These are phyloP conservation scores for Gossypium herbaceum DNA, from an alignment of 345 rosid genomes.

Conservation along the genomic window DNA sequence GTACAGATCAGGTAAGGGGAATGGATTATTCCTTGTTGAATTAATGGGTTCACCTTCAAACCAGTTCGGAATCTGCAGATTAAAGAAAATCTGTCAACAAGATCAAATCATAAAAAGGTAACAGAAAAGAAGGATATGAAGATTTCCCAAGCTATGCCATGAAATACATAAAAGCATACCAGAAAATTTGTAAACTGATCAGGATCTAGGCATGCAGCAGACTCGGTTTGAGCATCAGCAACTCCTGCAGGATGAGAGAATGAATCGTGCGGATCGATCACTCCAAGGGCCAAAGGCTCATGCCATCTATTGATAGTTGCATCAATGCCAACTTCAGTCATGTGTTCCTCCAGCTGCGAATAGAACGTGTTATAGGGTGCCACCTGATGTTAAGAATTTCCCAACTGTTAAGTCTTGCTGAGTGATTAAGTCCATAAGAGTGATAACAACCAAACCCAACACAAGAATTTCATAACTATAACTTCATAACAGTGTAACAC, in stretches of 20 bases:
- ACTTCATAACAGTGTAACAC: too few relatives aligned
- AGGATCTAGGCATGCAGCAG: conserved; percentile 76
- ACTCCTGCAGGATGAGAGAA: conserved; percentile 96
- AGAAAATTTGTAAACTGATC: conserved; percentile 90
- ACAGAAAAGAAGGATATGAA: not conserved
- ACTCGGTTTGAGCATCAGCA: conserved; percentile 86
- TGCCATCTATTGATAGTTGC: conserved; percentile 85
- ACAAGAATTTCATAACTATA: conserved; percentile 20
- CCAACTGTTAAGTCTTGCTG: not conserved
- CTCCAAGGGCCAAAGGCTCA: conserved; percentile 80
- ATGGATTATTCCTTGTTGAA: conserved; percentile 79
- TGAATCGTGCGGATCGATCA: conserved; percentile 93
- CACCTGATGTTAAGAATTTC: conserved; percentile 46
- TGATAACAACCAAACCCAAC: not conserved
- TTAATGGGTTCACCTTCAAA: conserved; percentile 65
- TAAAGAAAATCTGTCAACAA: conserved; percentile 13
- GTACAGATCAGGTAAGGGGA: conserved; percentile 73
- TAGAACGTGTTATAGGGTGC: conserved; percentile 95
- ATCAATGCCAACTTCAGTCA: conserved; percentile 78
- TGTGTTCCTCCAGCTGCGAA: conserved; percentile 85
- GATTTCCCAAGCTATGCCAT: not conserved
- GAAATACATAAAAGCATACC: conserved; percentile 38
- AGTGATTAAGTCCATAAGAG: not conserved
- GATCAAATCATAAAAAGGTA: not conserved
- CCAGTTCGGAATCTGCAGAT: conserved; percentile 88